Evolutionary conservation across 441 rosid genomes (phyloP).

Genomic region (Erysimum cheiri): DNA sequence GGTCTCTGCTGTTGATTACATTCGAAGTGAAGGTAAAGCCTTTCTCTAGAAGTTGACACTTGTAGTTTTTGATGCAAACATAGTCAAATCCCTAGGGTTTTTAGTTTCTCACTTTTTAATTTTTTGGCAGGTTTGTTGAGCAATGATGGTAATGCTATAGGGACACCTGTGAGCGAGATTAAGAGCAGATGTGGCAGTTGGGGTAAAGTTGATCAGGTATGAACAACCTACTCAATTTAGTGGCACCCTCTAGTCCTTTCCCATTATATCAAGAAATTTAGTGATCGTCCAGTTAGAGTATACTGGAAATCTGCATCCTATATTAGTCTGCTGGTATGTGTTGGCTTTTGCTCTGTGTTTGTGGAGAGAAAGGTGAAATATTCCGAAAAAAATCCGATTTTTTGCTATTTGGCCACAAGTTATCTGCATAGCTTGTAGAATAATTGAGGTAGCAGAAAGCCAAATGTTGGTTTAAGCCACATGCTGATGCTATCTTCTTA

Average conservation of each 20-base stretch:
- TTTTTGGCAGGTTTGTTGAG: conserved; percentile 54
- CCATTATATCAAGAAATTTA: conserved; percentile 11
- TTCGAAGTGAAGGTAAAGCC: conserved; percentile 58
- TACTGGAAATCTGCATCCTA: conserved; percentile 9
- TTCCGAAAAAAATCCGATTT: background rate
- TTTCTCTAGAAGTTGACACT: conserved; percentile 2
- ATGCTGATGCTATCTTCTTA: conserved; percentile 8
- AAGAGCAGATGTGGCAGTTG: conserved; percentile 48
- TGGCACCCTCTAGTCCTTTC: background rate
- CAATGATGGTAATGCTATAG: conserved; percentile 60
- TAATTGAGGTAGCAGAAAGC: background rate
- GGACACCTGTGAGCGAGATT: conserved; percentile 65
- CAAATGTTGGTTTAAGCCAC: conserved; percentile 11
- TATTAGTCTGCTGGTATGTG: conserved; percentile 4
- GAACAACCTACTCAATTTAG: background rate
- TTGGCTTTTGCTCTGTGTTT: conserved; percentile 23
- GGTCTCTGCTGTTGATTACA: conserved; percentile 67
- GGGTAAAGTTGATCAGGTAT: conserved; percentile 68
- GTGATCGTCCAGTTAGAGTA: conserved; percentile 5
- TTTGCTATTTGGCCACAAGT: conserved; percentile 6
- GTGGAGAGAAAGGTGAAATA: background rate
- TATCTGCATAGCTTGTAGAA: conserved; percentile 8
- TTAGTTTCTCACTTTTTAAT: background rate
- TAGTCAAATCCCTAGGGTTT: background rate
- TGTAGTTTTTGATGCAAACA: conserved; percentile 3